Base-by-base conservation (phyloP, 768 basidiomycete genomes). In the Gyrodon lividus region DNA sequence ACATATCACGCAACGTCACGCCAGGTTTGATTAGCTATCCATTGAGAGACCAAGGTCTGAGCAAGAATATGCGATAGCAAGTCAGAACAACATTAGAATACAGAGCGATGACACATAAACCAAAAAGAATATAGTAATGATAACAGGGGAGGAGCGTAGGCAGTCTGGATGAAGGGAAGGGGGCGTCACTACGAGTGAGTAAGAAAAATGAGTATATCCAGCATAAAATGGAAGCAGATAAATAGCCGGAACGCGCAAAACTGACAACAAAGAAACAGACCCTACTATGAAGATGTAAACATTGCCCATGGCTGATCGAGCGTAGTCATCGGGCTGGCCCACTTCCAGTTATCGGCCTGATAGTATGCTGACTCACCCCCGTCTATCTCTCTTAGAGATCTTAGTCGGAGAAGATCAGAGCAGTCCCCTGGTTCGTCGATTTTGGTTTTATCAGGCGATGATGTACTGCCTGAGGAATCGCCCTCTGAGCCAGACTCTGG, bases 231-330 rank as follows among this genome's bases (percentile, higher is more conserved):
- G 69, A 65, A 61, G 64, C 67, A 62, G 71, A 68, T 67, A 69
- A 72, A 73, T 70, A 74, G 62, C 56, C 67, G 59, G 58, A 68
- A 68, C 66, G 58, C 59, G 54, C 56, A 66, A 63, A 65, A 60
- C 34, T 31, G 17, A 42, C 43, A 20, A 44, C 50, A 51, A 56
- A 48, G 47, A 50, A n/a, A n/a, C 49, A 57, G 47, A 54, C 63
- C 54, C 59, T 43, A 59, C 56, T 63, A 69, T 58, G 67, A 67
- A 42, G 28, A 28, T 28, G 59, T 70, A 70, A 75, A 84, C 60
- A 89, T 82, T 28, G 84, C 85, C 89, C 89, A 91, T 20, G 86
- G 76, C 62, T 80, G 82, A 6, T 89, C 88, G 55, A 76, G 63
- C 38, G 78, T 70, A 53, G 77, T 70, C 86, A 90, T 88, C 31